phyloP scores from a whole-genome alignment of 257 asterid species.

The Solanum gracilifrons region DNA sequence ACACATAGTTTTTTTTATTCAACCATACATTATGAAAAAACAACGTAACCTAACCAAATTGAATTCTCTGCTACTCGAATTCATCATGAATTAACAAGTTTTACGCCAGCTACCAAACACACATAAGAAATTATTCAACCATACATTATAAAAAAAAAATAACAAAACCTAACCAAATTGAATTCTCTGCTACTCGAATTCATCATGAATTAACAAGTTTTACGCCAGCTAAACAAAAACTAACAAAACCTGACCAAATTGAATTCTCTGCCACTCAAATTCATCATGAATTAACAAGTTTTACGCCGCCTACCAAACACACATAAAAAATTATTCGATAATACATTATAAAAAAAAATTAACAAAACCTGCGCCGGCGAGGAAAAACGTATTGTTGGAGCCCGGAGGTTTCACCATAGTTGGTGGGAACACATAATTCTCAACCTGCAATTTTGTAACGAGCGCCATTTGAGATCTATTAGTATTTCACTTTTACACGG shows the following conservation, averaged over 20 bases:
- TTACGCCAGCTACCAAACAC: too few species aligned
- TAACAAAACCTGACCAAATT: too few species aligned
- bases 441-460: conserved; percentile 43
- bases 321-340: too few species aligned
- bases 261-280: too few species aligned
- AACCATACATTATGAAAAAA: too few species aligned
- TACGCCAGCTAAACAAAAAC: too few species aligned
- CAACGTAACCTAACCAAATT: too few species aligned
- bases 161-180: not conserved
- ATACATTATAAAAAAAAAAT: too few species aligned
- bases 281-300: not conserved
- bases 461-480: conserved; percentile 1
- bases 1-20: too few species aligned
- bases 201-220: not conserved
- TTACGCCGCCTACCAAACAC: accelerated
- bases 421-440: conserved; percentile 42
- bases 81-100: not conserved
- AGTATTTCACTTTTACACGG: accelerated
- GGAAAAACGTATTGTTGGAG: conserved; percentile 40
- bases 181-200: not conserved
- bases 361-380: conserved; percentile 80
- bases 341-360: too few species aligned
- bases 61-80: too few species aligned
- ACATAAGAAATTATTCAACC: too few species aligned
- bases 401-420: conserved; percentile 53